Base-by-base conservation (phyloP, 78 protist genomes). In the Dictyostelium intermedium region DNA sequence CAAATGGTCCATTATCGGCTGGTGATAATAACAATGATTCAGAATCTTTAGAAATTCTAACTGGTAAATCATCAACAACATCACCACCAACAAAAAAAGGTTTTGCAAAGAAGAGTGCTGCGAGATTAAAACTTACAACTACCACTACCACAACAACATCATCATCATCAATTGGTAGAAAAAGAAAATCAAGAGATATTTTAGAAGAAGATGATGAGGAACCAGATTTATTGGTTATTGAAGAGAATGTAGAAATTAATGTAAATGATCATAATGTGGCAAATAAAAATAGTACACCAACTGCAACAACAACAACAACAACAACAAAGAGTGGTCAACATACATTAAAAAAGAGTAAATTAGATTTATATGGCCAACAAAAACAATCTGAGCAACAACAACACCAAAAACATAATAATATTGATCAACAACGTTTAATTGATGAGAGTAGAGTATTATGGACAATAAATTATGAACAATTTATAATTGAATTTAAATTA, bases 391-490 rank as follows among this genome's bases (percentile, higher is more conserved):
- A n/a, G 16, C 82, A 61, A 30, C 41, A 27, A 10, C 47, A 30
- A 63, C 66, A 41, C 20, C 87, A 89, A 30, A 41, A 89, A 45
- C 85, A 87, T 27, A n/a, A 8, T 10, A 7, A 34, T 20, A 27
- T 43, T 0, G 47, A 60, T 34, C 74, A 66, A 61, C 61, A 50
- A 56, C 66, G 66, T 56, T 5, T 56, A 56, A 3, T 66, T 3
- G 95, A 91, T 27, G 95, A 91, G 13, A 70, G 66, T 25, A 66
- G 50, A 25, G 77, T 78, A 30, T 39, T 83, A 4, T 91, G 95
- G 95, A 66, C 72, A 13, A 56, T 91, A 3, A 91, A 91, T n/a
- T 91, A 91, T 61, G 91, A 76, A 18, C 95, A 91, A 45, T 91
- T 91, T 35, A 60, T 91, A 0, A 37, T 70, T n/a, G 94, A 89